Base-by-base conservation (phyloP, 2,329 filamentous ascomycete genomes). In the Coniella lustricola region DNA sequence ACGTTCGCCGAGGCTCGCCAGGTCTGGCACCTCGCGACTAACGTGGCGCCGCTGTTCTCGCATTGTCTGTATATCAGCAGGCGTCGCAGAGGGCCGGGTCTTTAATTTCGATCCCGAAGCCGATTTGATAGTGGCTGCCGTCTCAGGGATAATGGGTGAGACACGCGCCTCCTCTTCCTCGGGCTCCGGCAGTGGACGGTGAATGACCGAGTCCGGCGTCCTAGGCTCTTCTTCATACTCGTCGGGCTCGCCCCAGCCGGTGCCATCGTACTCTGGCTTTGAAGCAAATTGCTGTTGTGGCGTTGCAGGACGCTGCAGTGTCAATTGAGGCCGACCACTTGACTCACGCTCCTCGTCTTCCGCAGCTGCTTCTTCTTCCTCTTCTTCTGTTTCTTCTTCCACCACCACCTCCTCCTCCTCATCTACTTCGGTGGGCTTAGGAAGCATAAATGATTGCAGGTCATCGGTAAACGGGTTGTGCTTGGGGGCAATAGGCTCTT, bases 181-280 rank as follows among this genome's bases (percentile, higher is more conserved):
- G 18, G 63, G 58, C 16, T 63, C 58, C 40, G 69, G 65, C 41
- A 87, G 65, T 2, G 82, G 81, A 59, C 90, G 87, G 53, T 87
- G 86, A 55, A 96, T 91, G 18, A 97, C 90, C 7, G 91, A 97
- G 43, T 90, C 87, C 13, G 91, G 90, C 7, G 89, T 94, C 31
- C 81, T 79, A 9, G 81, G 81, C 54, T 85, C 82, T 47, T 70
- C 75, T 37, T 77, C 75, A 31, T 76, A 71, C 41, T 77, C 75
- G 29, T 76, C 71, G 35, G 73, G 72, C 34, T 77, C 73, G 8
- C 77, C 77, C 76, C 79, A 79, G 45, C 80, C 75, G 49, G 79
- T 71, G 50, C 84, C 76, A 58, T 84, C 74, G 60, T 86, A 84
- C 50, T 81, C 79, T 22, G 73, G 79, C 65, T 75, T 86, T 34